Base-by-base conservation (phyloP, 2,329 filamentous ascomycete genomes). In the Aspergillus intermedius region DNA sequence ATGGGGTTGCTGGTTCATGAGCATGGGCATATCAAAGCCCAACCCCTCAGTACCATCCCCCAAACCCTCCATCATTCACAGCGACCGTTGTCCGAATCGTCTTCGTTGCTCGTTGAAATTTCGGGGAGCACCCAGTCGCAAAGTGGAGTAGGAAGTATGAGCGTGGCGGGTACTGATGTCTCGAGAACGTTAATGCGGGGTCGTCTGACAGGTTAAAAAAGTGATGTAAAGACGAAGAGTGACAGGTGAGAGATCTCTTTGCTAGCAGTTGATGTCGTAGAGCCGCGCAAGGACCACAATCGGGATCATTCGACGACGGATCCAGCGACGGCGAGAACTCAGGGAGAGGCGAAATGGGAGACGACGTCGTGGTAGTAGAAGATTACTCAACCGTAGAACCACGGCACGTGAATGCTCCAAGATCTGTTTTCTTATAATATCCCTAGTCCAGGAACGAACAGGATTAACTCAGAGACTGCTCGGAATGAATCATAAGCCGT, bases 1-100 rank as follows among this genome's bases (percentile, higher is more conserved):
- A 64, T 86, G 83, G 25, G 83, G 81, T 52, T 83, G 80, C 56
- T 82, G 82, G 45, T 69, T 72, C 72, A 85, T 79, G 59, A 86
- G 71, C 48, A 79, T 76, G 56, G 66, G 67, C 60, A 73, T 68
- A 49, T 74, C 71, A 50, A 71, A 74, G 44, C 63, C 65, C 59
- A 72, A 55, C 43, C 62, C 61, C 39, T 74, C 71, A 32, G 58
- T 46, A 42, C 62, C 65, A 45, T 66, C 68, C 57, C 65, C 67
- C 44, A 67, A 54, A 44, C 61, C 59, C 40, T 70, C 65, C 67
- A 70, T 70, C 42, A 44, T 57, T 44, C 23, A 19, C 23, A 28
- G 44, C 46, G 47, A 40, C 10, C 10, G 37, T 40, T 10, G 4
- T 40, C 25, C 9, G 25, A 12, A 4, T 22, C 19, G 25, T 21